Percentiles rank a stretch among this genome's conserved stretches.
These are phyloP conservation scores for Trichomonas vaginalis DNA, from an alignment of 208 protist genomes.

Conservation along the genomic window DNA sequence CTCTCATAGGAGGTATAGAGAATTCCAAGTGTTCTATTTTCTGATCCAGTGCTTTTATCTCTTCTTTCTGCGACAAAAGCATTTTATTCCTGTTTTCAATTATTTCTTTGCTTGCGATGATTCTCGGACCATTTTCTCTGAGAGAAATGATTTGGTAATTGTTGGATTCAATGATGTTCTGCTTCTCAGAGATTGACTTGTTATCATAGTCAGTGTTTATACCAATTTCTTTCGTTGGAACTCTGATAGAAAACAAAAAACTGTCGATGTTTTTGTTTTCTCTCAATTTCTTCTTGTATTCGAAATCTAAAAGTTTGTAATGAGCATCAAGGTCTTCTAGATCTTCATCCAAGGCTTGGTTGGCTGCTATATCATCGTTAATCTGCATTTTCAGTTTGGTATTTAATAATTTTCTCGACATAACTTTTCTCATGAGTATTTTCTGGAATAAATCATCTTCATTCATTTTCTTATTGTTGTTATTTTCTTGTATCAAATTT, in stretches of 20 bases:
- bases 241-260: not conserved
- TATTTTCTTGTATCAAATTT: not conserved
- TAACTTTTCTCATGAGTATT: not conserved
- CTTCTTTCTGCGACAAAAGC: not conserved
- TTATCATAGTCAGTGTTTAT: not conserved
- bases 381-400: not conserved
- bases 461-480: no score
- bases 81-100: not conserved
- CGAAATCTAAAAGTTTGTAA: not conserved
- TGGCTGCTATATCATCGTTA: not conserved
- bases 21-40: not conserved
- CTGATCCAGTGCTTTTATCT: not conserved
- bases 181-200: not conserved
- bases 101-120: not conserved
- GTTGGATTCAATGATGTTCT: not conserved
- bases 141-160: not conserved
- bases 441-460: not conserved
- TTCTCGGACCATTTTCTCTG: not conserved
- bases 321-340: not conserved
- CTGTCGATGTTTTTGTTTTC: not conserved
- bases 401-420: not conserved
- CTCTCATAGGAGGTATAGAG: not conserved
- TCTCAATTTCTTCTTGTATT: not conserved
- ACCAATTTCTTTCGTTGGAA: not conserved
- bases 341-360: not conserved